Percentiles rank a stretch among this genome's conserved stretches.
Evolutionary conservation across 352 stramenopile species (phyloP).

Genomic region (Phytophthora sp.): DNA sequence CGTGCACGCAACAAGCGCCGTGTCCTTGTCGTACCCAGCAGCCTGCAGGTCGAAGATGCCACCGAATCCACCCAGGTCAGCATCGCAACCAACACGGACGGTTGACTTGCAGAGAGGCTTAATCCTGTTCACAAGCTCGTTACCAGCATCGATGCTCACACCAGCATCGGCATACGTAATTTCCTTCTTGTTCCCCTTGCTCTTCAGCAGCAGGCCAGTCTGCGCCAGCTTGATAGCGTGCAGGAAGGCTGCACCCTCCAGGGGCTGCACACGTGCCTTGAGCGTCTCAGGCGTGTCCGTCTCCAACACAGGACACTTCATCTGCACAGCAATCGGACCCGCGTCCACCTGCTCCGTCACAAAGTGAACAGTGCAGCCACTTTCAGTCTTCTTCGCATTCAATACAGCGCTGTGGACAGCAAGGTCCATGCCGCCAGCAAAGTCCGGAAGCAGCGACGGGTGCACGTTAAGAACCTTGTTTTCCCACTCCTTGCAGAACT

Average conservation of each 20-base stretch:
- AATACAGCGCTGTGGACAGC: slow-evolving; percentile 99
- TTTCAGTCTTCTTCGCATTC: slow-evolving; percentile 95
- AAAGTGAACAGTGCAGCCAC: slow-evolving; percentile 99
- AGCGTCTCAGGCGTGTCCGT: slow-evolving; percentile 95
- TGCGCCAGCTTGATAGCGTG: slow-evolving; percentile 84
- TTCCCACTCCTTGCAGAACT: slow-evolving; percentile 96
- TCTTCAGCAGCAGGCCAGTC: slow-evolving; percentile 63
- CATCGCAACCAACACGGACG: slow-evolving; percentile 94
- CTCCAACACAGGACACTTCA: slow-evolving; percentile 90
- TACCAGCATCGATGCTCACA: slow-evolving; percentile 98
- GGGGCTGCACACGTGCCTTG: slow-evolving; percentile 97
- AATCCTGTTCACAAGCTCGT: slow-evolving; percentile 96
- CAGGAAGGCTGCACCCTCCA: slow-evolving; percentile 95
- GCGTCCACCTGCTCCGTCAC: slow-evolving; percentile 98
- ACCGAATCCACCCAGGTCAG: slow-evolving; percentile 97
- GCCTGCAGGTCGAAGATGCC: slow-evolving; percentile 97
- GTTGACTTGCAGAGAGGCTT: slow-evolving; percentile 99
- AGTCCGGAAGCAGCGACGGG: slow-evolving; percentile 98
- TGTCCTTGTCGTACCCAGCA: slow-evolving; percentile 97
- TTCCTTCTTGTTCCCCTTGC: slow-evolving; percentile 75
- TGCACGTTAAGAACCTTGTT: slow-evolving; percentile 99
- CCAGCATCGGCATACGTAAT: slow-evolving; percentile 98
- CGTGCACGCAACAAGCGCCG: slow-evolving; percentile 97
- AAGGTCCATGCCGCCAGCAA: slow-evolving; percentile 99
- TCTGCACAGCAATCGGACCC: slow-evolving; percentile 98